phyloP scores from a whole-genome alignment of 805 yeast species.

The Martiniozyma abietophila region DNA sequence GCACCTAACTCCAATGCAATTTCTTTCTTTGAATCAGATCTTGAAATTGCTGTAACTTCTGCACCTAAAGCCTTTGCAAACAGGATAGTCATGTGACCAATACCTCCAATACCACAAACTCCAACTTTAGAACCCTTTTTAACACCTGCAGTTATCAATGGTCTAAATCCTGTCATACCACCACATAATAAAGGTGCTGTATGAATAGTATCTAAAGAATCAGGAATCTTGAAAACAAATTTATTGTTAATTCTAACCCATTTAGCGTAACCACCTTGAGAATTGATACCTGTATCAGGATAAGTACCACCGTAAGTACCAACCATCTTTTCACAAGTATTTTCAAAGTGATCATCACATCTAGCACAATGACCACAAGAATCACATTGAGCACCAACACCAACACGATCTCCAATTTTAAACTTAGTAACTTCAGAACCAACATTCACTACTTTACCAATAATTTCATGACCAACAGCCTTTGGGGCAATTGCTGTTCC shows the following conservation, averaged over 20 bases:
- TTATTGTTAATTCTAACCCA: slow-evolving; percentile 35
- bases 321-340: slow-evolving; percentile 40
- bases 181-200: slow-evolving; percentile 52
- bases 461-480: slow-evolving; percentile 39
- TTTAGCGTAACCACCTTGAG: slow-evolving; percentile 43
- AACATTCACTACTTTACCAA: slow-evolving; percentile 32
- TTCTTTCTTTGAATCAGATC: slow-evolving; percentile 38
- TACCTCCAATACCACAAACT: slow-evolving; percentile 38
- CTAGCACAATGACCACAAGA: slow-evolving; percentile 33
- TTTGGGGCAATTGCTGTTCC: slow-evolving; percentile 12
- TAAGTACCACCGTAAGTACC: slow-evolving; percentile 45
- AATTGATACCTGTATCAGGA: slow-evolving; percentile 34
- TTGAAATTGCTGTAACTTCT: slow-evolving; percentile 47
- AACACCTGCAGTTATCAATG: slow-evolving; percentile 32
- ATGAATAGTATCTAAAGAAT: slow-evolving; percentile 28
- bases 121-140: slow-evolving; percentile 45
- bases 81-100: slow-evolving; percentile 38
- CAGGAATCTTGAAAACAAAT: slow-evolving; percentile 42
- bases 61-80: slow-evolving; percentile 55
- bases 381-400: slow-evolving; percentile 38
- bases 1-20: slow-evolving; percentile 45
- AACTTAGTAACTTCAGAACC: slow-evolving; percentile 25
- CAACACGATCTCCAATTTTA: slow-evolving; percentile 42
- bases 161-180: slow-evolving; percentile 46
- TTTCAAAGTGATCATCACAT: slow-evolving; percentile 30